Evolutionary conservation across 2,329 filamentous ascomycete genomes (phyloP).

Genomic region (Ophiostoma montium): DNA sequence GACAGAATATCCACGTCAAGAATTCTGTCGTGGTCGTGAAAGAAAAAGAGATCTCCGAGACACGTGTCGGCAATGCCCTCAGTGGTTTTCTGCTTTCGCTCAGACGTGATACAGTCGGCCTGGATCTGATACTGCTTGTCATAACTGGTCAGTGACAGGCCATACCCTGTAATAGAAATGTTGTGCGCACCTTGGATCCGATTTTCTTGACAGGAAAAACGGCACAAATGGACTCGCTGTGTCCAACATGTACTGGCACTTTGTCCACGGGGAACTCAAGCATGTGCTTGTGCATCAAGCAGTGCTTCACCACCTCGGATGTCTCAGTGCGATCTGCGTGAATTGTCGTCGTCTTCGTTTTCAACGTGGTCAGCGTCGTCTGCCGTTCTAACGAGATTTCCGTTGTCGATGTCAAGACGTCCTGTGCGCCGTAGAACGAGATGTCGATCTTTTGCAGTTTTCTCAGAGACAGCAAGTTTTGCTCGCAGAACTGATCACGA

Average conservation of each 20-base stretch:
- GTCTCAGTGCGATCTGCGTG: not conserved
- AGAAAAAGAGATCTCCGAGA: constrained; percentile 22
- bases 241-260: constrained; percentile 20
- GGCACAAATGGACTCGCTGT: constrained; percentile 28
- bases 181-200: constrained; percentile 23
- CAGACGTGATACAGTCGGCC: constrained; percentile 31
- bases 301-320: constrained; percentile 4
- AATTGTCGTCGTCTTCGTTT: not conserved
- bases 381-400: not conserved
- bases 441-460: constrained; percentile 24
- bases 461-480: constrained; percentile 27
- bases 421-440: constrained; percentile 15
- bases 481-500: constrained; percentile 22
- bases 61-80: constrained; percentile 25
- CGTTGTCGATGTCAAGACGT: not conserved
- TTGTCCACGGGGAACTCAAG: constrained; percentile 31
- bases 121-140: constrained; percentile 31
- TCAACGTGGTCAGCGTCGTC: not conserved
- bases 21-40: constrained; percentile 24
- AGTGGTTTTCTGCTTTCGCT: constrained; percentile 24
- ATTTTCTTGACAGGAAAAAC: constrained; percentile 30
- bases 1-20: no score
- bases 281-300: constrained; percentile 21
- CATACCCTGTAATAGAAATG: not conserved
- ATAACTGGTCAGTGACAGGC: not conserved